A percentile compares a stretch with the other conserved stretches of the same genome.
phyloP scores from a whole-genome alignment of 805 yeast genomes.

The Kazachstania martiniae region DNA sequence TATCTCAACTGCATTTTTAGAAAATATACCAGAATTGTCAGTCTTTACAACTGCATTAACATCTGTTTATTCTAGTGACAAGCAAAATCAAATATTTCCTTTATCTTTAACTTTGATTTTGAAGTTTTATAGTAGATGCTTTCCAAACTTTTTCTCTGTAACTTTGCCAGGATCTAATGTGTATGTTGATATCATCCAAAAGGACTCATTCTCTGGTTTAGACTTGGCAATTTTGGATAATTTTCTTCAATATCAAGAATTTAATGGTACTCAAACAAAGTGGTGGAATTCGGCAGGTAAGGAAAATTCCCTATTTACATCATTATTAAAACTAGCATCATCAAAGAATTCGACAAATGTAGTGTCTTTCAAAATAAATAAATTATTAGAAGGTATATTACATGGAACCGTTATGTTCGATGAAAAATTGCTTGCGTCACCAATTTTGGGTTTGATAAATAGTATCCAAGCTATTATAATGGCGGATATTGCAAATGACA shows the following conservation, averaged over 20 bases:
- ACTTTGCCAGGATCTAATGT: constrained; percentile 28
- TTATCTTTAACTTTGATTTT: constrained; percentile 38
- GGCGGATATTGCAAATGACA: constrained; percentile 4
- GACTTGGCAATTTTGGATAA: constrained; percentile 51
- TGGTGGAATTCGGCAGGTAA: constrained; percentile 64
- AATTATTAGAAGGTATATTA: constrained; percentile 39
- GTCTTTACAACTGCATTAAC: constrained; percentile 32
- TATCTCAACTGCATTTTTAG: constrained; percentile 27
- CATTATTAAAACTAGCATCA: constrained; percentile 45
- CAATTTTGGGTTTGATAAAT: constrained; percentile 42
- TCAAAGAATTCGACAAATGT: constrained; percentile 20
- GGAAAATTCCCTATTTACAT: constrained; percentile 54
- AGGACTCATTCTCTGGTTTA: constrained; percentile 33
- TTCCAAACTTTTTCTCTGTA: constrained; percentile 27
- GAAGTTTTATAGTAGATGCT: constrained; percentile 30
- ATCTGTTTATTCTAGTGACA: constrained; percentile 29
- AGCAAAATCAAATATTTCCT: constrained; percentile 35
- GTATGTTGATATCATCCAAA: constrained; percentile 28
- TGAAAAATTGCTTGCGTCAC: constrained; percentile 37
- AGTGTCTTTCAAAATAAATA: constrained; percentile 34
- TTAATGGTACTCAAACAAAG: constrained; percentile 42
- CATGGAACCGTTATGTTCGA: constrained; percentile 47
- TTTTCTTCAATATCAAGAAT: constrained; percentile 51
- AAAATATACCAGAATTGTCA: constrained; percentile 37
- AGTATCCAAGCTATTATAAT: constrained; percentile 30